A percentile compares a stretch with the other conserved stretches of the same genome.
Evolutionary conservation across 192 early-diverging fungal species (phyloP).

Genomic region (Podila horticola): DNA sequence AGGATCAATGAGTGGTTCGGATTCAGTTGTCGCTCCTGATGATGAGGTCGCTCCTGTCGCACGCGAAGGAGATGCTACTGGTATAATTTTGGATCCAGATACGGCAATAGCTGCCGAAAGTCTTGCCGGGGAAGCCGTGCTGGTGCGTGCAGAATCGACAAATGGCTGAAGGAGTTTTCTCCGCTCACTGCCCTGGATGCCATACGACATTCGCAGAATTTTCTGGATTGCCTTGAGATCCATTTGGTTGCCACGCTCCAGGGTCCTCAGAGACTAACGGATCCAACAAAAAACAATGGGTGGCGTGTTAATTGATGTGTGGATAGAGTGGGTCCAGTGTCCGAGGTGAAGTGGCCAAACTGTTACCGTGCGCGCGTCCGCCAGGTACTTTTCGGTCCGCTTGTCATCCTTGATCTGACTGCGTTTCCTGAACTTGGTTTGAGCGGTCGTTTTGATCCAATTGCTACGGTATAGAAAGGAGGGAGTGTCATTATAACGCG

Average conservation of each 20-base stretch:
- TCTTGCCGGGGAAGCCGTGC: conserved; percentile 14
- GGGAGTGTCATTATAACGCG: not conserved
- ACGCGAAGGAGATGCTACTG: not conserved
- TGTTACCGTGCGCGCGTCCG: not conserved
- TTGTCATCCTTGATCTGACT: not conserved
- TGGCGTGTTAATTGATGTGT: not conserved
- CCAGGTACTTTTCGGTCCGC: not conserved
- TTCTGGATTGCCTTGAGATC: conserved; percentile 30
- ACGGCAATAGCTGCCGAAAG: conserved; percentile 17
- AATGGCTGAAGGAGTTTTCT: conserved; percentile 32
- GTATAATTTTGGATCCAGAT: not conserved
- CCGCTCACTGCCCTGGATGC: conserved; percentile 31
- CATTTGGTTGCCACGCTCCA: conserved; percentile 49
- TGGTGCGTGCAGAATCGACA: conserved; percentile 16
- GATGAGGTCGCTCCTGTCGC: not conserved
- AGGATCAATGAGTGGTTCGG: not conserved
- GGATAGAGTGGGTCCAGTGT: too few relatives aligned
- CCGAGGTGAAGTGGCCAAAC: too few relatives aligned
- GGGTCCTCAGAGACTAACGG: conserved; percentile 27
- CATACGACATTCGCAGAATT: conserved; percentile 21
- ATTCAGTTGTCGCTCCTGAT: not conserved
- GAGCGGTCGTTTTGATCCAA: not conserved
- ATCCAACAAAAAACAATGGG: not conserved
- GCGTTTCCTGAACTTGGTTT: not conserved
- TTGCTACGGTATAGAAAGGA: not conserved